phyloP scores from a whole-genome alignment of 768 basidiomycete species.

The Chlorophyllum brunneum region DNA sequence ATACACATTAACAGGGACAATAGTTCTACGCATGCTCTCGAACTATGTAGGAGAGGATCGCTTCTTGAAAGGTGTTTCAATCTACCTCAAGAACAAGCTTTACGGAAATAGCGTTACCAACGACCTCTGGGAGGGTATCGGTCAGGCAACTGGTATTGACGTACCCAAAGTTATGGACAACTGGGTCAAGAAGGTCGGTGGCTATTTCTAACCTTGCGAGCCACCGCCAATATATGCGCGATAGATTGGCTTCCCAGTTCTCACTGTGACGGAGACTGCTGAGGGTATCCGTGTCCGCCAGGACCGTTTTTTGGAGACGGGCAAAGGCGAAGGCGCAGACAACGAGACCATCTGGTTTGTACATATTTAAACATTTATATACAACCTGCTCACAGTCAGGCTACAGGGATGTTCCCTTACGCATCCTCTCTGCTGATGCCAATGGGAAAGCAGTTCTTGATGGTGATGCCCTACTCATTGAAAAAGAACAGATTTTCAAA shows the following conservation, averaged over 20 bases:
- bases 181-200: slow-evolving; percentile 77
- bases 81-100: slow-evolving; percentile 86
- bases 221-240: background rate
- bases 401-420: slow-evolving; percentile 76
- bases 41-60: slow-evolving; percentile 84
- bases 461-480: slow-evolving; percentile 57
- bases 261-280: slow-evolving; percentile 76
- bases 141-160: slow-evolving; percentile 67
- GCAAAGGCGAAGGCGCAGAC: slow-evolving; percentile 72
- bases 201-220: background rate
- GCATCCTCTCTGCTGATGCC: slow-evolving; percentile 58
- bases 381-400: background rate
- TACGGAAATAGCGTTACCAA: slow-evolving; percentile 83
- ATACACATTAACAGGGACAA: background rate
- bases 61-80: slow-evolving; percentile 85
- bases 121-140: slow-evolving; percentile 87
- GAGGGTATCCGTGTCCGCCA: slow-evolving; percentile 78
- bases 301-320: slow-evolving; percentile 89
- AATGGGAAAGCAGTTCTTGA: slow-evolving; percentile 58
- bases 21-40: slow-evolving; percentile 92
- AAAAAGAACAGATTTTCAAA: slow-evolving; percentile 62
- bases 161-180: slow-evolving; percentile 82
- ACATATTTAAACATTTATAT: background rate
- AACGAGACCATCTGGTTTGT: slow-evolving; percentile 83
- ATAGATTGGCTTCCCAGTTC: slow-evolving; percentile 78